Evolutionary conservation across 2,329 filamentous ascomycete species (phyloP), one percentile per base, ranked within the genome.

Genomic region (Apiospora arundinis): DNA sequence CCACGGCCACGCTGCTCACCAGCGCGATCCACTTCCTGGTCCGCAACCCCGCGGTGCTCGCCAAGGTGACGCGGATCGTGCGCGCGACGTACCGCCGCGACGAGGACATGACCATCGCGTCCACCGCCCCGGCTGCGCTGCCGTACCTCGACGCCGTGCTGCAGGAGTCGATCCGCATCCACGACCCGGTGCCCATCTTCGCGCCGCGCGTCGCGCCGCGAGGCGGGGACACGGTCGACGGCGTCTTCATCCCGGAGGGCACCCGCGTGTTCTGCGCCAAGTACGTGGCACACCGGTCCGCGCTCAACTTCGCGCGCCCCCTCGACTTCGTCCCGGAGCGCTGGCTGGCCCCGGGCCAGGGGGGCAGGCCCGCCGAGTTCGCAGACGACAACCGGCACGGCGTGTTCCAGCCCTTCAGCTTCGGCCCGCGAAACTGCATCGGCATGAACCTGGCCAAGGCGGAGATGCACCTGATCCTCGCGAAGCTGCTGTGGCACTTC

Each of bases 1-100:
- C 86, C 8, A 87, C 85, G 0, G 84, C 86, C 0, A 86, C 85
- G 0, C 77, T 84, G 1, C 78, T 88, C 21, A 77, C 80, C 73
- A 75, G 84, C 73, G 74, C 80, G 72, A 74, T 79, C 0, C 87
- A 81, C 72, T 76, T 83, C 4, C 77, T 88, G 12, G 75, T 84
- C 1, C 79, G 76, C 4, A 78, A 85, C 70, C 81, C 81, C 0
- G 72, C 78, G 2, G 74, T 74, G 14, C 74, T 82, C 11, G 60
- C 75, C 28, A 82, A 77, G 69, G 67, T 86, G 18, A 76, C 76
- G 5, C 42, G 79, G 4, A 84, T 87, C 75, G 78, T 87, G 11
- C 80, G 84, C 14, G 73, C 76, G 0, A 52, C 75, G 0, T 85
- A 85, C 71, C 72, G 74, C 12, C 76, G 69, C 2, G 79, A 82